Evolutionary conservation across 805 yeast species (phyloP), one percentile per base, ranked within the genome.

Genomic region (Monosporozyma servazzii): DNA sequence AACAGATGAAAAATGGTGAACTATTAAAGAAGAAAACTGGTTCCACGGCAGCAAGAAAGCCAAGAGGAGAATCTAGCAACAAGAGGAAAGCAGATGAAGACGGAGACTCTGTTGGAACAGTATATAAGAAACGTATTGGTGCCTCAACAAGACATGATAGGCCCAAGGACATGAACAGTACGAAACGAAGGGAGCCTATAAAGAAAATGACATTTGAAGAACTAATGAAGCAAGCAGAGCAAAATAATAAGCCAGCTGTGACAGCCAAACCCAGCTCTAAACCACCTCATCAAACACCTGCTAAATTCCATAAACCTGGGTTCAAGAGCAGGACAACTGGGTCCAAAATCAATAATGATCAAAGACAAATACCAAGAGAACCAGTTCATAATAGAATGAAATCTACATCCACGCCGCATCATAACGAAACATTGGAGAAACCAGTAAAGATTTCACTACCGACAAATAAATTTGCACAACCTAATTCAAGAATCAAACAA

Each of bases 201-300:
- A 76, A 76, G 55, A 77, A 78, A 57, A 64, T 79, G 64, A 66
- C 77, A 17, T 81, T 79, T 58, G 74, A 74, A 27, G 82, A 80
- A 50, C 64, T 81, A 49, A 79, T 81, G 82, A 76, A 74, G 54
- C 76, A 76, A 59, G 85, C 84, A 1, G 74, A 76, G 21, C 63
- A 69, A 36, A 77, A 69, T 49, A 57, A 59, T 51, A 27, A 44
- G 31, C 1, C 27, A 30, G 46, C 39, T 47, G 41, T 49, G 54
- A 17, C 49, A 55, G 46, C 44, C 54, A 40, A 29, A 45, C 23
- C 47, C 11, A 30, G 33, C 17, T n/a, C 53, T 20, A 23, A 13
- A 29, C 45, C 53, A 23, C 42, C 56, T 5, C 13, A 13, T 10
- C 25, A 21, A 21, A 27, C 51, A 25, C 44, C 58, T 8, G n/a